Evolutionary conservation across 192 early-diverging fungal genomes (phyloP).

Genomic region (Coemansia sp.): DNA sequence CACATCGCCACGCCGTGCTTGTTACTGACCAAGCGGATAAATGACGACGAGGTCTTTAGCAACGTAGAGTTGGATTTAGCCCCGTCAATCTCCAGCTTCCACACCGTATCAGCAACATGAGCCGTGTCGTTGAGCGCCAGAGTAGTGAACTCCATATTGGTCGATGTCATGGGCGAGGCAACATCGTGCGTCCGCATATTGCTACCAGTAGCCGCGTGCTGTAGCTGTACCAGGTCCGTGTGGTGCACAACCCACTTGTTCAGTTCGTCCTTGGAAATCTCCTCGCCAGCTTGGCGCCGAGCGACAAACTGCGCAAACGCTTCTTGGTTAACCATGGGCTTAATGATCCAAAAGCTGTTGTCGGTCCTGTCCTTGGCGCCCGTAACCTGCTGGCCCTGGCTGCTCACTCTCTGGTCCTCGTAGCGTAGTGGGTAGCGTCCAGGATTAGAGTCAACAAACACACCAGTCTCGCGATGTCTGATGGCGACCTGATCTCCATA

Average conservation of each 20-base stretch:
- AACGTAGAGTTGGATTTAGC: conserved; percentile 21
- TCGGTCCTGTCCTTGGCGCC: conserved; percentile 63
- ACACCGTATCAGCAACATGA: conserved; percentile 50
- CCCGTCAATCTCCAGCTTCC: conserved; percentile 66
- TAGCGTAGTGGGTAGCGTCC: conserved; percentile 87
- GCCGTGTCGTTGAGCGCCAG: conserved; percentile 43
- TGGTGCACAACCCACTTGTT: conserved; percentile 61
- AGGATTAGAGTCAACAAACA: conserved; percentile 78
- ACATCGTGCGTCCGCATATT: conserved; percentile 80
- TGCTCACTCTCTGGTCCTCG: conserved; percentile 88
- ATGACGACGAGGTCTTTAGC: conserved; percentile 46
- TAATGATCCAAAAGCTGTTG: conserved; percentile 71
- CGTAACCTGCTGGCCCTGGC: conserved; percentile 83
- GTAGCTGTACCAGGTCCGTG: conserved; percentile 65
- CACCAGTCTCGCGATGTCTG: conserved; percentile 74
- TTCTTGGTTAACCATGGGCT: conserved; percentile 38
- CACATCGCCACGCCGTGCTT: conserved; percentile 78
- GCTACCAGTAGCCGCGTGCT: conserved; percentile 59
- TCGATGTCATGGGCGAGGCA: conserved; percentile 71
- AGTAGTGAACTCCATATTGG: conserved; percentile 84
- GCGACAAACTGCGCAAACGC: conserved; percentile 31
- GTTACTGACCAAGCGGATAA: conserved; percentile 58
- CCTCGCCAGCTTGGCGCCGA: conserved; percentile 32
- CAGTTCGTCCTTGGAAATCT: conserved; percentile 32
- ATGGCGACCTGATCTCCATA: conserved; percentile 82